Base-by-base conservation (phyloP, 2,329 filamentous ascomycete genomes). In the Xylariales sp. region DNA sequence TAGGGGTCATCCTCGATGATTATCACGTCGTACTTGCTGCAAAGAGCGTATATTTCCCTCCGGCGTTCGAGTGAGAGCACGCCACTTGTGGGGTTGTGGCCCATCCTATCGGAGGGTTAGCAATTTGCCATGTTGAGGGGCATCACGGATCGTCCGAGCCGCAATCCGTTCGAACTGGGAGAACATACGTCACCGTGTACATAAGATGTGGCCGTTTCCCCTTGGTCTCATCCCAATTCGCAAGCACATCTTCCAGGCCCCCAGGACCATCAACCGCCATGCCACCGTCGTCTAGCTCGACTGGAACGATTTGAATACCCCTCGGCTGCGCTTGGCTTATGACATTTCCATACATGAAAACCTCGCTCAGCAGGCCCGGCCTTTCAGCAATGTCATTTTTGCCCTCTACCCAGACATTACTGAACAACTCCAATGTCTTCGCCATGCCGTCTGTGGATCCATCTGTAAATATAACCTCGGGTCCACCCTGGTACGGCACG, bases 1-100 rank as follows among this genome's bases (percentile, higher is more conserved):
- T 96, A 96, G 5, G 91, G 91, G 48, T 96, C 90, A 54, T 97
- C 91, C 63, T 97, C 91, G 47, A 94, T 68, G 50, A 96, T 95
- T 55, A 96, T 78, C 48, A 96, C 77, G 61, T 96, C 89, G 65
- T 88, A 95, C 58, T 84, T 78, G 59, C 81, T 81, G 64, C 86
- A 93, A 11, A 96, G 60, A 14, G 74, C 78, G 58, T 96, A 96
- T 20, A 96, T 75, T 38, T 89, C 81, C 53, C 78, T 84, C 42
- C 87, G 78, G 29, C 91, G 80, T 54, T 83, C 67, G 8, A 93
- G 60, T 3, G 85, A 82, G 2, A 94, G 70, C 3, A 86, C 80
- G 22, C 84, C 82, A 21, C 86, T 83, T 0, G 88, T 94, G 2
- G 89, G 90, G 59, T 95, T 95, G 56, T 95, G 89, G 20, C 89